A percentile compares a stretch with the other conserved stretches of the same genome.
These are phyloP conservation scores for Nicotiana otophora DNA, from an alignment of 257 asterid species.

Conservation along the genomic window DNA sequence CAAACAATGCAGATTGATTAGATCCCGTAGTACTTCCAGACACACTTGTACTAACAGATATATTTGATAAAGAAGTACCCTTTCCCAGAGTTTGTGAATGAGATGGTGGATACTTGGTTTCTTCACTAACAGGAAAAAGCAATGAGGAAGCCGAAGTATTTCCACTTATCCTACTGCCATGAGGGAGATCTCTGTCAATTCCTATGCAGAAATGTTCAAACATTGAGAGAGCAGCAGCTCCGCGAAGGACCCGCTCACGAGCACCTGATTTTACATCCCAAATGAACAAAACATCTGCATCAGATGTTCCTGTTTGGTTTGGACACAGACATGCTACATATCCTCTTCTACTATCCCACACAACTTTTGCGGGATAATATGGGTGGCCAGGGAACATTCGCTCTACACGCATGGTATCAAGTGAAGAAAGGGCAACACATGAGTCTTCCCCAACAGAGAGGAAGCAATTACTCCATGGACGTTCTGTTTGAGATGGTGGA, in stretches of 20 bases:
- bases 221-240: constrained; percentile 94
- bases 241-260: constrained; percentile 90
- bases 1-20: constrained; percentile 23
- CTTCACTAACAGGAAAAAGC: constrained; percentile 52
- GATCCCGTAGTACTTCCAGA: constrained; percentile 33
- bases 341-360: constrained; percentile 88
- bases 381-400: constrained; percentile 91
- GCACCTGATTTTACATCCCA: constrained; percentile 98
- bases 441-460: constrained; percentile 81
- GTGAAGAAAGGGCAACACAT: constrained; percentile 71
- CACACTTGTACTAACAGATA: constrained; percentile 19
- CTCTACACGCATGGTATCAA: constrained; percentile 78
- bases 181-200: constrained; percentile 31
- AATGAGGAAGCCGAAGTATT: constrained; percentile 86
- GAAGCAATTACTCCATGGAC: constrained; percentile 91
- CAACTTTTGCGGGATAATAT: constrained; percentile 69
- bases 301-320: constrained; percentile 52
- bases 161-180: constrained; percentile 37
- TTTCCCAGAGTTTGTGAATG: constrained; percentile 31
- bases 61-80: constrained; percentile 26
- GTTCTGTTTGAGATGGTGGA: constrained; percentile 56
- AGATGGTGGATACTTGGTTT: constrained; percentile 38
- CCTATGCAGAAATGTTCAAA: constrained; percentile 70
- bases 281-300: constrained; percentile 73
- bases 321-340: constrained; percentile 86